Conservation (phyloP, 495 filamentous ascomycete species). For the Tuber brumale region DNA sequence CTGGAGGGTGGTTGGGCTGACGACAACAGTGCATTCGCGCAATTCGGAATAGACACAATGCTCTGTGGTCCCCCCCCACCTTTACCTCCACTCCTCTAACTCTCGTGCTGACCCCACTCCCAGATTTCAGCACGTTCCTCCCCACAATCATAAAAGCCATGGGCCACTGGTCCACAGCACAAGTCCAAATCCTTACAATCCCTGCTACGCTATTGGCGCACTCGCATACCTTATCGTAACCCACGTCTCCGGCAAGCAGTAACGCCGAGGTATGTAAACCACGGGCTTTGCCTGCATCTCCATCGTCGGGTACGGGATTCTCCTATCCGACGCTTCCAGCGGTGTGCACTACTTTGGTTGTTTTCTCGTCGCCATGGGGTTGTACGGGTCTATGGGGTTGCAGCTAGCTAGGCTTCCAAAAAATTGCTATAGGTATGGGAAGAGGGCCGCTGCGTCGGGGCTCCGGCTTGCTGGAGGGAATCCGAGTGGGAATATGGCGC, state of each 20-base stretch:
- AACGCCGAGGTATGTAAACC: constrained; percentile 57
- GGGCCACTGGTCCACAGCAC: constrained; percentile 54
- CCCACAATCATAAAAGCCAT: constrained; percentile 70
- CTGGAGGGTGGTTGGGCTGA: neutral
- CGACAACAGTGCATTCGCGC: constrained; percentile 45
- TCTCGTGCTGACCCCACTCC: neutral
- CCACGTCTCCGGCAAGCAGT: constrained; percentile 54
- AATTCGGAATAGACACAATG: constrained; percentile 67
- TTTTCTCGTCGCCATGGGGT: constrained; percentile 61
- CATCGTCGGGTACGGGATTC: constrained; percentile 61
- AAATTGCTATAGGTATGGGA: constrained; percentile 60
- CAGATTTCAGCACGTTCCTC: constrained; percentile 64
- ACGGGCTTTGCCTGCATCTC: constrained; percentile 54
- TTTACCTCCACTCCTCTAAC: neutral
- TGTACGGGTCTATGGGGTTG: constrained; percentile 64
- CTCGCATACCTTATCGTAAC: constrained; percentile 59
- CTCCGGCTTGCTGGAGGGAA: constrained; percentile 67
- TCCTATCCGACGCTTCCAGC: constrained; percentile 54
- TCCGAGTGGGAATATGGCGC: constrained; percentile 60
- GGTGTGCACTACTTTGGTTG: constrained; percentile 68
- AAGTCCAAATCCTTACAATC: constrained; percentile 73
- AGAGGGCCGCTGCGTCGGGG: constrained; percentile 62
- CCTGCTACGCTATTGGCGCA: constrained; percentile 65
- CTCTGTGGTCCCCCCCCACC: constrained; percentile 51
- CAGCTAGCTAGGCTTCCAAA: constrained; percentile 61